Conservation (phyloP, 768 basidiomycete species). For the Tylopilus vinaceipallidus region DNA sequence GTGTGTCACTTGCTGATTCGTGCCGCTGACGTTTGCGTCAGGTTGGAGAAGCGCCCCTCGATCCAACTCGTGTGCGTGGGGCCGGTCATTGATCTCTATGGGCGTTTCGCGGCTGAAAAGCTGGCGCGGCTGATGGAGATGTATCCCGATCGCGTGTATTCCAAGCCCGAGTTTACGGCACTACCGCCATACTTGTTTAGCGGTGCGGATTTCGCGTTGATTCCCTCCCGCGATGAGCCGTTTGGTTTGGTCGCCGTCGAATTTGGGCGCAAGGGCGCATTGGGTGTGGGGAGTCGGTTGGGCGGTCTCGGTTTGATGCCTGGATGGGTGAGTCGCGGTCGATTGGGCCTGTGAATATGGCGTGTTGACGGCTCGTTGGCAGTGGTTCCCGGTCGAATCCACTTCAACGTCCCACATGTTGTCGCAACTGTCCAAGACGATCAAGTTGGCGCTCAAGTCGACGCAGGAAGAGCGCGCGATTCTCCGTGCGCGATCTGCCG, state of each 20-base stretch:
- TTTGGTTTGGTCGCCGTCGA: slow-evolving; percentile 96
- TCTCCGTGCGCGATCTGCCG: slow-evolving; percentile 87
- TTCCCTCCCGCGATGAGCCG: slow-evolving; percentile 94
- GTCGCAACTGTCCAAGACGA: slow-evolving; percentile 90
- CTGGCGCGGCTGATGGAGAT: slow-evolving; percentile 91
- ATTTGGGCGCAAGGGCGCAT: slow-evolving; percentile 93
- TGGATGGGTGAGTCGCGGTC: slow-evolving; percentile 73
- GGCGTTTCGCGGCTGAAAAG: slow-evolving; percentile 94
- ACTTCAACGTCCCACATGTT: slow-evolving; percentile 91
- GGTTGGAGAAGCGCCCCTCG: slow-evolving; percentile 79
- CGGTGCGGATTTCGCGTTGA: slow-evolving; percentile 93
- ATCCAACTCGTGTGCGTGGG: slow-evolving; percentile 90
- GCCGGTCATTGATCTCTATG: slow-evolving; percentile 93
- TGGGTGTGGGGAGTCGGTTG: slow-evolving; percentile 91
- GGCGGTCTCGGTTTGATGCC: slow-evolving; percentile 97
- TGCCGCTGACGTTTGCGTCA: slow-evolving; percentile 23
- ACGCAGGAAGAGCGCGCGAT: slow-evolving; percentile 89
- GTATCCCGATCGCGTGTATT: slow-evolving; percentile 90
- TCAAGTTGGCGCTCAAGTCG: slow-evolving; percentile 92
- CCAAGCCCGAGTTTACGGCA: slow-evolving; percentile 96
- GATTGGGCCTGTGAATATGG: background rate
- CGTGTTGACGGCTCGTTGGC: slow-evolving; percentile 2
- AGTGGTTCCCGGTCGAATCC: slow-evolving; percentile 99
- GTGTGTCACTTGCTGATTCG: no score
- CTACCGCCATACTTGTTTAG: slow-evolving; percentile 91